Base-by-base conservation (phyloP, 2,329 filamentous ascomycete genomes). In the Scopulariopsis brevicaulis region DNA sequence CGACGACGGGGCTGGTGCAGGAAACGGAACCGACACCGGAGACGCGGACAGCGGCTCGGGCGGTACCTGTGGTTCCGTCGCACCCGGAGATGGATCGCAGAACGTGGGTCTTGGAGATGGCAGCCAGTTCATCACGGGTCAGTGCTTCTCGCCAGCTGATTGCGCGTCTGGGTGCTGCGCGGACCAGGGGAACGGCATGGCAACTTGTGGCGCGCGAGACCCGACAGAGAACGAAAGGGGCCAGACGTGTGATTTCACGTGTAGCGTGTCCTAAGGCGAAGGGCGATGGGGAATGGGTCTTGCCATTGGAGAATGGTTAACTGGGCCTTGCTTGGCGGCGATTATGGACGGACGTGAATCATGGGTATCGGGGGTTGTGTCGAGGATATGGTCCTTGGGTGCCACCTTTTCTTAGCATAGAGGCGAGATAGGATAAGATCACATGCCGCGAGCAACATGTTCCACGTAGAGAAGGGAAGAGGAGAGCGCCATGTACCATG, bases 81-180 rank as follows among this genome's bases (percentile, higher is more conserved):
- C 52, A 5, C 61, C 61, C 35, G 56, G 56, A 8, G 37, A 60
- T 5, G 65, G 65, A 1, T 61, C 59, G 28, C 60, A 62, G 58
- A 66, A 66, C 58, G 62, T 67, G 8, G 65, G 66, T 4, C 64
- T 62, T 53, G 66, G 63, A 1, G 35, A 59, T 6, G 66, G 64
- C 1, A 55, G 58, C 46, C 66, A 67, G 57, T 67, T 67, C 60
- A 67, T 68, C 59, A 66, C 64, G 5, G 66, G 66, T 2, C 58
- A 54, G 10, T 68, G 66, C 58, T 20, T 61, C 12, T 60, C 60
- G 48, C 54, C 65, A 50, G 63, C 64, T n/a, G 66, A 68, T 56
- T 70, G 68, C 53, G 64, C 63, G 5, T 68, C 67, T 20, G 60
- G 57, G 12, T 70, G 68, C 63, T 70, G 68, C 48, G 68, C 67